phyloP scores from a whole-genome alignment of 352 stramenopile species.

The Aphanomyces astaci region DNA sequence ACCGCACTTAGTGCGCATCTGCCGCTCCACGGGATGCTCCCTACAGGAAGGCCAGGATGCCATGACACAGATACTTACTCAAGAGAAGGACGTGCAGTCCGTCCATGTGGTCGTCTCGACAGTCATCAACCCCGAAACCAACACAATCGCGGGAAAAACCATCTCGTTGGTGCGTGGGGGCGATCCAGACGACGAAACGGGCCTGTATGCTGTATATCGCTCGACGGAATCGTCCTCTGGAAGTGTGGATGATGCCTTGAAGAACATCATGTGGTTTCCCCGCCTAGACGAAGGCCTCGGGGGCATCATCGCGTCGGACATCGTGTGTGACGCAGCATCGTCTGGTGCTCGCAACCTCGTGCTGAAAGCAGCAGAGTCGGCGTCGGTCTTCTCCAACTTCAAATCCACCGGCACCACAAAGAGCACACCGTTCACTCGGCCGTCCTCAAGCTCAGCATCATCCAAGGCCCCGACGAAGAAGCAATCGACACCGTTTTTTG shows the following conservation, averaged over 20 bases:
- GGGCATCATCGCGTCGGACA: slow-evolving; percentile 1
- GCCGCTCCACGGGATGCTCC: neutral
- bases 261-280: slow-evolving; percentile 15
- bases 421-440: neutral
- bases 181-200: neutral
- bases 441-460: neutral
- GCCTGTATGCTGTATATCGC: slow-evolving; percentile 3
- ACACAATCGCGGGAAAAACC: slow-evolving; percentile 7
- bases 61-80: neutral
- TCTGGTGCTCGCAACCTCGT: neutral
- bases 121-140: neutral
- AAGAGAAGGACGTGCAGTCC: neutral
- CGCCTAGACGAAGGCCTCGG: neutral
- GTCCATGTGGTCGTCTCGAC: slow-evolving; percentile 6
- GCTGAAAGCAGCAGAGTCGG: slow-evolving; percentile 11
- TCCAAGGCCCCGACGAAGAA: slow-evolving; percentile 5
- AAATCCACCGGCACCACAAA: neutral
- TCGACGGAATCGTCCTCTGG: neutral
- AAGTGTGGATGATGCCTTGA: slow-evolving; percentile 11
- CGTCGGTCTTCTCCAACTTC: slow-evolving; percentile 11
- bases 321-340: neutral
- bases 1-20: slow-evolving; percentile 5
- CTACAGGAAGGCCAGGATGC: neutral
- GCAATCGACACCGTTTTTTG: slow-evolving; percentile 1
- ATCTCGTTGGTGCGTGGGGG: slow-evolving; percentile 3